Percentiles rank a stretch among this genome's conserved stretches.
These are phyloP conservation scores for Daldinia caldariorum DNA, from an alignment of 495 filamentous ascomycete genomes.

Conservation along the genomic window DNA sequence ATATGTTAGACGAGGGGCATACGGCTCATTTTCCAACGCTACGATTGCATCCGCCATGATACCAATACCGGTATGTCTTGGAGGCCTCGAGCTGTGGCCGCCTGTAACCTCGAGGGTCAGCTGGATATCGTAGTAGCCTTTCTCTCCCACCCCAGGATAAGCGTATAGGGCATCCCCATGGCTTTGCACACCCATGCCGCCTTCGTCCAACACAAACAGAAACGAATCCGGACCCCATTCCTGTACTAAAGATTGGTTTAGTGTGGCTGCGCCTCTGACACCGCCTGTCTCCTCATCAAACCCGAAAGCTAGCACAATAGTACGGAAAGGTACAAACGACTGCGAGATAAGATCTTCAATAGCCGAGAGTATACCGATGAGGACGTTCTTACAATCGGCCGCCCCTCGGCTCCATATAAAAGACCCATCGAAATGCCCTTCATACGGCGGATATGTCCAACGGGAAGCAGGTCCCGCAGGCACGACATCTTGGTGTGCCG, in stretches of 20 bases:
- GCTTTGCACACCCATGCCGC: slow-evolving; percentile 58
- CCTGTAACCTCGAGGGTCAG: slow-evolving; percentile 62
- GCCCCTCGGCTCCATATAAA: slow-evolving; percentile 68
- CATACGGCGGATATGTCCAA: slow-evolving; percentile 70
- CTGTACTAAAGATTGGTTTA: slow-evolving; percentile 58
- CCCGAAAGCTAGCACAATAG: slow-evolving; percentile 66
- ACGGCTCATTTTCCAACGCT: slow-evolving; percentile 64
- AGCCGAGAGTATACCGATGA: slow-evolving; percentile 65
- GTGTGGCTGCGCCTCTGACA: slow-evolving; percentile 61
- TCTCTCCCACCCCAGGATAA: slow-evolving; percentile 66
- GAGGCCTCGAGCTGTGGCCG: slow-evolving; percentile 67
- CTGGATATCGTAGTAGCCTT: slow-evolving; percentile 65
- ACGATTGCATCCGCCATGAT: slow-evolving; percentile 68
- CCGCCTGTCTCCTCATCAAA: slow-evolving; percentile 71
- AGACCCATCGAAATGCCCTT: slow-evolving; percentile 62
- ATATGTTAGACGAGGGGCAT: slow-evolving; percentile 57
- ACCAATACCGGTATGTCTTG: slow-evolving; percentile 67
- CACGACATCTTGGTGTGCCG: slow-evolving; percentile 73
- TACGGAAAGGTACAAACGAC: slow-evolving; percentile 61
- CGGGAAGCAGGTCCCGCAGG: slow-evolving; percentile 56
- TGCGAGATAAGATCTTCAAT: slow-evolving; percentile 64
- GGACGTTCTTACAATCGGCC: slow-evolving; percentile 69
- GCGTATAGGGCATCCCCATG: slow-evolving; percentile 60
- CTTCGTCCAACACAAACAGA: slow-evolving; percentile 68
- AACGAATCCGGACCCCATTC: slow-evolving; percentile 64